These are phyloP conservation scores for Leccinum aurantiacum DNA, from an alignment of 768 basidiomycete genomes.

Conservation along the genomic window DNA sequence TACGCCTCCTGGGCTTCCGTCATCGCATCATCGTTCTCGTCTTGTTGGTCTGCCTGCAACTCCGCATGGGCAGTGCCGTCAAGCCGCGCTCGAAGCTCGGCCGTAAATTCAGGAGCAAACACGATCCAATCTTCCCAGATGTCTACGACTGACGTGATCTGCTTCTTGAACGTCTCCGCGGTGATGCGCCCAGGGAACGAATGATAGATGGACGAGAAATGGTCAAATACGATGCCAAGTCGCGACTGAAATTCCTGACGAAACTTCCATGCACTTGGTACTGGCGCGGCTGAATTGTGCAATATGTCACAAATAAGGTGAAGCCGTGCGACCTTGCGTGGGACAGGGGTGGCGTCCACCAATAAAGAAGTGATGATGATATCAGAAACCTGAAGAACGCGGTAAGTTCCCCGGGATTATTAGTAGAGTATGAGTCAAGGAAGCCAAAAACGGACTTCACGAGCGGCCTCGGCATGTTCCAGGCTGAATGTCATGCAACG, in stretches of 20 bases:
- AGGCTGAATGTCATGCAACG: constrained; percentile 97
- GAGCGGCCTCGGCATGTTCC: constrained; percentile 93
- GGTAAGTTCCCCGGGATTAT: constrained; percentile 4
- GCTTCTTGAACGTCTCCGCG: constrained; percentile 93
- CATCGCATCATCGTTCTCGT: constrained; percentile 14
- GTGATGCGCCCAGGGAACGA: constrained; percentile 96
- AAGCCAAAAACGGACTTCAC: constrained; percentile 59
- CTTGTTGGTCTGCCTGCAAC: constrained; percentile 29
- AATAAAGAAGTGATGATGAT: constrained; percentile 86
- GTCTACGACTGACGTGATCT: constrained; percentile 85
- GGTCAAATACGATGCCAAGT: constrained; percentile 93
- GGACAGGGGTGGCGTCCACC: constrained; percentile 93
- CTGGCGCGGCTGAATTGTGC: constrained; percentile 91
- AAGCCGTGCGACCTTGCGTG: constrained; percentile 92
- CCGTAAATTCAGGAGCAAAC: constrained; percentile 84
- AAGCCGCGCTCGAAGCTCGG: constrained; percentile 68
- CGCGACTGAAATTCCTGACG: constrained; percentile 91
- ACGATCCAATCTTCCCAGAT: constrained; percentile 99
- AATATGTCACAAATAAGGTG: constrained; percentile 97
- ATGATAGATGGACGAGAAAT: constrained; percentile 90
- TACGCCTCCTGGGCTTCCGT: constrained; percentile 35
- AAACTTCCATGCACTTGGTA: constrained; percentile 98
- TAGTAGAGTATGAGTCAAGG: neutral
- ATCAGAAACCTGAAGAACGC: constrained; percentile 68
- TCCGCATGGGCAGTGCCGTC: constrained; percentile 52